phyloP scores from a whole-genome alignment of 2,329 filamentous ascomycete species.

The Sclerotinia glacialis region DNA sequence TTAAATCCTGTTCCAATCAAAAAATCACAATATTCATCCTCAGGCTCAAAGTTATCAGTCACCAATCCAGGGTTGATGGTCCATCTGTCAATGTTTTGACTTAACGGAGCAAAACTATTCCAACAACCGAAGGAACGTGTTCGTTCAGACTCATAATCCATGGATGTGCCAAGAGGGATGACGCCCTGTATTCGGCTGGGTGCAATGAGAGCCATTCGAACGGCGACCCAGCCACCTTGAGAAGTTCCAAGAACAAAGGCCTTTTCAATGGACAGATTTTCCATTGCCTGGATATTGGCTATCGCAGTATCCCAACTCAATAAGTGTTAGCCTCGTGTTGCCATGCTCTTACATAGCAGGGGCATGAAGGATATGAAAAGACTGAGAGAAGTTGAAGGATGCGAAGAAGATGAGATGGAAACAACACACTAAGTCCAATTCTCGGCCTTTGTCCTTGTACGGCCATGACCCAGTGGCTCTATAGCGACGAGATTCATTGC shows the following conservation, averaged over 20 bases:
- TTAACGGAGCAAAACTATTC: constrained; percentile 47
- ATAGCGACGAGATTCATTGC: constrained; percentile 51
- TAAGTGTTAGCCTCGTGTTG: background rate
- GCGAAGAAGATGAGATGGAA: background rate
- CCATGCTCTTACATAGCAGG: background rate
- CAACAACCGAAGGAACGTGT: constrained; percentile 50
- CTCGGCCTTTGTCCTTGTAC: constrained; percentile 43
- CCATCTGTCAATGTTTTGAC: constrained; percentile 43
- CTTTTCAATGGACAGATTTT: constrained; percentile 47
- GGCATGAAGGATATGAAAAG: background rate
- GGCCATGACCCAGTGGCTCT: constrained; percentile 53
- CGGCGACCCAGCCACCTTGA: constrained; percentile 52
- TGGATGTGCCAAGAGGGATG: constrained; percentile 50
- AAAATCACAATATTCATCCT: constrained; percentile 48
- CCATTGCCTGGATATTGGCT: constrained; percentile 56
- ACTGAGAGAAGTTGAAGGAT: background rate
- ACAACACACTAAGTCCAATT: constrained; percentile 47
- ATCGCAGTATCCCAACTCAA: constrained; percentile 51
- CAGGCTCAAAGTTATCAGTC: constrained; percentile 49
- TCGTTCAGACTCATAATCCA: constrained; percentile 51
- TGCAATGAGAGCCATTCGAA: constrained; percentile 51
- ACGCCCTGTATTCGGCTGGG: constrained; percentile 50
- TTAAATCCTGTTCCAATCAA: constrained; percentile 48
- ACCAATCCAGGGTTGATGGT: constrained; percentile 24
- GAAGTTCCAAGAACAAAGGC: constrained; percentile 52